Base-by-base conservation (phyloP, 129 eudicot species). In the Artemisia annua region DNA sequence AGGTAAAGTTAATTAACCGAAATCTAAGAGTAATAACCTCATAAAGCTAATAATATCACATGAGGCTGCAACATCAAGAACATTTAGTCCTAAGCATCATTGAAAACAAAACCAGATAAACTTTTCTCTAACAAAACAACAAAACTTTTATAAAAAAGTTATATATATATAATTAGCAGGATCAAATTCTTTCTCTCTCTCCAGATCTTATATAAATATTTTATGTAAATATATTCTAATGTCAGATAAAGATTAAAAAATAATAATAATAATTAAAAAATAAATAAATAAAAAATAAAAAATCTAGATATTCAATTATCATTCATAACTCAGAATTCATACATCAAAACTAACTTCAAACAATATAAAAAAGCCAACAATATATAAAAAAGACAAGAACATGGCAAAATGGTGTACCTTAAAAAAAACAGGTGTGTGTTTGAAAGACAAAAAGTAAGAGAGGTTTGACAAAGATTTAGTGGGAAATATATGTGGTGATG, bases 51-150 rank as follows among this genome's bases (percentile, higher is more conserved):
- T n/a, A n/a, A n/a, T n/a, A 58, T 69, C 46, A 77, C 70, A 69
- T 70, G 74, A 69, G 81, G 64, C 70, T 69, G 44, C 46, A 77
- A 69, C 64, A 69, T 77, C 81, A 60, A 77, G 56, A 67, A 49
- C 75, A 19, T 59, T 59, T 69, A 75, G 16, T 72, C 72, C 26
- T 39, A 65, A 32, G 48, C 15, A 26, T 18, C 52, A 57, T 8
- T 74, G 30, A 76, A 76, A 69, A 49, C 48, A 66, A 66, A 66
- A 48, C 35, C 35, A 30, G 4, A 30, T 30, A 4, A 30, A 30
- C 10, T 39, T 39, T 32, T 7, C 7, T 39, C 46, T 39, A 39
- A 39, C 46, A 39, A 7, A 39, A 39, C 46, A 7, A 39, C 46
- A 39, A 39, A 39, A 39, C 46, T 39, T 39, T 8, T 7, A 0